phyloP scores from a whole-genome alignment of 2,329 filamentous ascomycete genomes.

The Lojkania enalia region DNA sequence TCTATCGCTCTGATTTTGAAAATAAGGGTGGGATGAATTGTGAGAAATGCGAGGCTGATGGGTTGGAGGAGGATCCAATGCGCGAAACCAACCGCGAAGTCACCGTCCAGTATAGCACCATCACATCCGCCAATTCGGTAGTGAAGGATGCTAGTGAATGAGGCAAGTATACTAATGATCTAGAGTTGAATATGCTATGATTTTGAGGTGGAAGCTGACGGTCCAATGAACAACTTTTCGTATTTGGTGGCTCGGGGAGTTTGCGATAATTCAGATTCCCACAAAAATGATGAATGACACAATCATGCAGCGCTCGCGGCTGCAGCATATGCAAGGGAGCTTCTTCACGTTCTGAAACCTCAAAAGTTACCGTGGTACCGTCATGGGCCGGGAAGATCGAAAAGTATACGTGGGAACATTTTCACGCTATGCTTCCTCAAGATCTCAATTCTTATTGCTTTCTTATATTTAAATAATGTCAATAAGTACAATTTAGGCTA shows the following conservation, averaged over 20 bases:
- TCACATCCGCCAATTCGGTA: background rate
- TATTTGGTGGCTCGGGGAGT: constrained; percentile 32
- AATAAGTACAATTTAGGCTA: no score
- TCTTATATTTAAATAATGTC: no score
- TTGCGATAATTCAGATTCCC: constrained; percentile 30
- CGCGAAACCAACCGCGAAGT: background rate
- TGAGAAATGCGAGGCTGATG: background rate
- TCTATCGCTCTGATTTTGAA: background rate
- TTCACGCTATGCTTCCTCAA: no score
- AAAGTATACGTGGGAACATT: no score
- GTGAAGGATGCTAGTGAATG: background rate
- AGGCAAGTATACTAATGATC: no score
- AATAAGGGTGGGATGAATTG: background rate
- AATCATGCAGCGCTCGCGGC: constrained; percentile 20
- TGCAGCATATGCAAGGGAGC: constrained; percentile 24
- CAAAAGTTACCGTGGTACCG: no score
- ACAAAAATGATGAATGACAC: constrained; percentile 31
- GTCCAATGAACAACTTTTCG: constrained; percentile 25
- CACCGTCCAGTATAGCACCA: background rate
- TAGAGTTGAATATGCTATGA: constrained; percentile 22
- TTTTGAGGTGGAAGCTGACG: constrained; percentile 17
- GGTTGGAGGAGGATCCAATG: background rate
- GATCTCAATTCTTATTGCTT: no score
- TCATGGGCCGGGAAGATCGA: no score
- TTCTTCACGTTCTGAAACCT: constrained; percentile 7